Percentiles rank a stretch among this genome's conserved stretches.
These are phyloP conservation scores for Xylaria multiplex DNA, from an alignment of 2,329 filamentous ascomycete species.

Conservation along the genomic window DNA sequence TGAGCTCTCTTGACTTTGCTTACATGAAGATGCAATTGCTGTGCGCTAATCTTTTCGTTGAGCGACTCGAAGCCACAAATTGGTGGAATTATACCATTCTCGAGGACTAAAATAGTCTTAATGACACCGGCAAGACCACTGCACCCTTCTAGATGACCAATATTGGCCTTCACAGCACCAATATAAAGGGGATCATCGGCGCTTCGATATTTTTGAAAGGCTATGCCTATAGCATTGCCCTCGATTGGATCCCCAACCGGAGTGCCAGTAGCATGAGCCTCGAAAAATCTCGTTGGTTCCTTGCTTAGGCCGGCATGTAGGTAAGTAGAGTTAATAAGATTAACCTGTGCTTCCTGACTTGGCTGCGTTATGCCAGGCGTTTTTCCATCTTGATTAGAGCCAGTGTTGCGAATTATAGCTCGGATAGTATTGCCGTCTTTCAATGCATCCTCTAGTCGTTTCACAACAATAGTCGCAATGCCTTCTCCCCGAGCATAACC, in stretches of 20 bases:
- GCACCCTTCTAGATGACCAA: no score
- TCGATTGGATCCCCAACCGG: conserved; percentile 14
- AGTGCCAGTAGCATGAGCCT: conserved; percentile 41
- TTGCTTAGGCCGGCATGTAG: conserved; percentile 23
- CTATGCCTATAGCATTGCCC: background rate
- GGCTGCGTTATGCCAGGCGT: conserved; percentile 41
- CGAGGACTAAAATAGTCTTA: no score
- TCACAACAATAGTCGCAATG: conserved; percentile 60
- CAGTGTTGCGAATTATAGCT: conserved; percentile 40
- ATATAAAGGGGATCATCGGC: background rate
- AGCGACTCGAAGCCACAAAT: no score
- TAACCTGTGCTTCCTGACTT: conserved; percentile 42
- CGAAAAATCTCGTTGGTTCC: conserved; percentile 39
- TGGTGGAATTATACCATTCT: no score
- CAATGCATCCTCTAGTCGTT: conserved; percentile 58
- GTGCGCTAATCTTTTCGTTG: no score
- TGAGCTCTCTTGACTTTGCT: no score
- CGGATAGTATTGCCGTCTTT: conserved; percentile 50
- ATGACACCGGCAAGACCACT: no score
- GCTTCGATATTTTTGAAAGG: background rate
- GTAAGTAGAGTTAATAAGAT: conserved; percentile 47
- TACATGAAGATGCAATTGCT: no score
- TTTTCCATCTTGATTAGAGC: conserved; percentile 43
- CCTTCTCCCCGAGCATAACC: conserved; percentile 59
- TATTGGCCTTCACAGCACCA: no score